These are phyloP conservation scores for Coniferiporia sulphurascens DNA, from an alignment of 1,284 basidiomycete species.

Conservation along the genomic window DNA sequence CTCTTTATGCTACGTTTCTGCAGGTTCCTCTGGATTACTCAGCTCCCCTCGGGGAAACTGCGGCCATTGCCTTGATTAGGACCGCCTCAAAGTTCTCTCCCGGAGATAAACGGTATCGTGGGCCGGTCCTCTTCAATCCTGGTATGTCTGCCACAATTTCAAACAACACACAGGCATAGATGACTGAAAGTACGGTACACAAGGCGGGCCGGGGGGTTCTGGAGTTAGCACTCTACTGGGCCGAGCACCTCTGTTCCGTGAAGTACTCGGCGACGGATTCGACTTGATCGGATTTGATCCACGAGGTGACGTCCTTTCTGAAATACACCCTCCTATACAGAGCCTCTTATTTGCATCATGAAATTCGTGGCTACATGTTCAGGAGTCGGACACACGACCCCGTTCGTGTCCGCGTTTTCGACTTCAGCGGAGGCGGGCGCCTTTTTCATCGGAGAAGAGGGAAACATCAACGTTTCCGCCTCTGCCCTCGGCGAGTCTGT, in stretches of 20 bases:
- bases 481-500: slow-evolving; percentile 4
- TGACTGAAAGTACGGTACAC: not conserved
- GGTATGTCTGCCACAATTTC: slow-evolving; percentile 19
- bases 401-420: slow-evolving; percentile 7
- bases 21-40: slow-evolving; percentile 31
- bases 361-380: not conserved
- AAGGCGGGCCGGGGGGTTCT: slow-evolving; percentile 30
- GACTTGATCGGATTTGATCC: slow-evolving; percentile 34
- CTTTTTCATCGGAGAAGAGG: not conserved
- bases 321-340: not conserved
- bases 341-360: not conserved
- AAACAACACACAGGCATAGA: not conserved
- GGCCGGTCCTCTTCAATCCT: slow-evolving; percentile 32
- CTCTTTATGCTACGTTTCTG: too few relatives aligned
- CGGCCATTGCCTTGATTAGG: slow-evolving; percentile 28
- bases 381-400: slow-evolving; percentile 20
- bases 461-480: not conserved
- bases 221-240: slow-evolving; percentile 23
- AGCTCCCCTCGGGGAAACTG: slow-evolving; percentile 23
- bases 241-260: slow-evolving; percentile 8
- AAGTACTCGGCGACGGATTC: slow-evolving; percentile 26
- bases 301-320: slow-evolving; percentile 20
- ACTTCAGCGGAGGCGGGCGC: slow-evolving; percentile 6
- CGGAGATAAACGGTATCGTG: slow-evolving; percentile 21
- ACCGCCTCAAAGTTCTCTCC: slow-evolving; percentile 23